These are phyloP conservation scores for Suillus tomentosus DNA, from an alignment of 768 basidiomycete species.

Conservation along the genomic window DNA sequence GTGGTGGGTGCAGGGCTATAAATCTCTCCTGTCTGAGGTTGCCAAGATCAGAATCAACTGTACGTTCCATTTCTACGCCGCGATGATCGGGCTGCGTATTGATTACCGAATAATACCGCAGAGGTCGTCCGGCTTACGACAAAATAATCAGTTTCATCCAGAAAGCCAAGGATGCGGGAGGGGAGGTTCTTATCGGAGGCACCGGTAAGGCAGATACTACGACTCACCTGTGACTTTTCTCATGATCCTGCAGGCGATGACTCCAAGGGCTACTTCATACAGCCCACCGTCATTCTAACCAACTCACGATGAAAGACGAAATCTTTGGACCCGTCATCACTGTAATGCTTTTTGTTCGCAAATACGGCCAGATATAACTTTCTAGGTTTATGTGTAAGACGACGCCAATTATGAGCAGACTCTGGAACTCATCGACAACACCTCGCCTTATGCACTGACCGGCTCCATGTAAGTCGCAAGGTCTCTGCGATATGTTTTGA, in stretches of 20 bases:
- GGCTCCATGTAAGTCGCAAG: constrained; percentile 75
- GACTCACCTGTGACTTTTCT: background rate
- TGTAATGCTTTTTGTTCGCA: constrained; percentile 37
- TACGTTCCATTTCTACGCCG: too few relatives aligned
- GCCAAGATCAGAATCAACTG: constrained; percentile 80
- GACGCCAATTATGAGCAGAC: constrained; percentile 90
- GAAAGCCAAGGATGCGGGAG: too few relatives aligned
- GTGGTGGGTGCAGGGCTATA: too few relatives aligned
- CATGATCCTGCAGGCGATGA: constrained; percentile 60
- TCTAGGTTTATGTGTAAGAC: constrained; percentile 84
- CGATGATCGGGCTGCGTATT: background rate
- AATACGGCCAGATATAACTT: background rate
- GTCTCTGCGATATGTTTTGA: constrained; percentile 17
- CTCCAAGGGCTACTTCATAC: constrained; percentile 90
- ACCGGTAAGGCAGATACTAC: constrained; percentile 63
- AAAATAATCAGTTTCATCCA: constrained; percentile 70
- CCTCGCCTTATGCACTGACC: constrained; percentile 90
- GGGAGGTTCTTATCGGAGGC: constrained; percentile 75
- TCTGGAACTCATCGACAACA: constrained; percentile 81
- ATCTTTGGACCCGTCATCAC: constrained; percentile 97
- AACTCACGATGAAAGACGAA: constrained; percentile 89
- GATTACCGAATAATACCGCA: constrained; percentile 29
- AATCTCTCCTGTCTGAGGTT: constrained; percentile 64
- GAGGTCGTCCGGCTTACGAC: constrained; percentile 28
- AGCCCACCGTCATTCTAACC: constrained; percentile 93